These are phyloP conservation scores for Podospora conica DNA, from an alignment of 495 filamentous ascomycete species.

Conservation along the genomic window DNA sequence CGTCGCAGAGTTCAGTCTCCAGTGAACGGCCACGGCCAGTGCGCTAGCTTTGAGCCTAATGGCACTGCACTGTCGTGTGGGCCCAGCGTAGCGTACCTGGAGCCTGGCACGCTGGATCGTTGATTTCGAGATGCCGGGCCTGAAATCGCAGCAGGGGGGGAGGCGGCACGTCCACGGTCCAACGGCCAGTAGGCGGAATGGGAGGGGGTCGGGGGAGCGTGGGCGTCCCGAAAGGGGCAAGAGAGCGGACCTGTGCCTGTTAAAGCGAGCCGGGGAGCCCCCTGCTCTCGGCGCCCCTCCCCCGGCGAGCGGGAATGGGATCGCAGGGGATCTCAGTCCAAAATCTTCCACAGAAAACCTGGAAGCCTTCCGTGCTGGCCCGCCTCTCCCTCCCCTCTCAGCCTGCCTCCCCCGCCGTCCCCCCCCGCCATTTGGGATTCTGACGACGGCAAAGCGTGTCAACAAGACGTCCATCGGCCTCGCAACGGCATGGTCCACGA, in stretches of 20 bases:
- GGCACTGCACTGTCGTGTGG: slow-evolving; percentile 7
- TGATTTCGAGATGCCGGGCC: slow-evolving; percentile 13
- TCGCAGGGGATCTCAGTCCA: slow-evolving; percentile 10
- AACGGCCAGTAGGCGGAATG: slow-evolving; percentile 4
- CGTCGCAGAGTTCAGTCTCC: background rate
- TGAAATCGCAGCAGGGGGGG: background rate
- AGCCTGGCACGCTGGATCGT: background rate
- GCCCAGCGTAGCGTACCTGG: background rate
- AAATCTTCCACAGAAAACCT: slow-evolving; percentile 3
- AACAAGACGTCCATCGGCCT: too few relatives aligned
- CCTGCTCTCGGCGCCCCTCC: slow-evolving; percentile 17
- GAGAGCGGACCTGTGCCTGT: slow-evolving; percentile 18
- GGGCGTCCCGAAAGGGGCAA: slow-evolving; percentile 19
- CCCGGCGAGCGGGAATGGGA: slow-evolving; percentile 20
- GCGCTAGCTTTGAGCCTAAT: slow-evolving; percentile 15
- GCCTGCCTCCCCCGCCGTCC: background rate
- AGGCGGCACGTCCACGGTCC: slow-evolving; percentile 1
- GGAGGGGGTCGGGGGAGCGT: background rate
- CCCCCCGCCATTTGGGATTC: background rate
- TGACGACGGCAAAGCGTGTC: background rate
- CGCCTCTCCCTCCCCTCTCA: background rate
- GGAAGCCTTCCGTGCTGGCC: background rate
- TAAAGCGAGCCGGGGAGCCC: slow-evolving; percentile 15
- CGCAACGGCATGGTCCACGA: background rate
- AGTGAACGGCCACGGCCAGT: background rate